Evolutionary conservation across 1,284 basidiomycete genomes (phyloP).

Genomic region (Neolentinus lepideus): DNA sequence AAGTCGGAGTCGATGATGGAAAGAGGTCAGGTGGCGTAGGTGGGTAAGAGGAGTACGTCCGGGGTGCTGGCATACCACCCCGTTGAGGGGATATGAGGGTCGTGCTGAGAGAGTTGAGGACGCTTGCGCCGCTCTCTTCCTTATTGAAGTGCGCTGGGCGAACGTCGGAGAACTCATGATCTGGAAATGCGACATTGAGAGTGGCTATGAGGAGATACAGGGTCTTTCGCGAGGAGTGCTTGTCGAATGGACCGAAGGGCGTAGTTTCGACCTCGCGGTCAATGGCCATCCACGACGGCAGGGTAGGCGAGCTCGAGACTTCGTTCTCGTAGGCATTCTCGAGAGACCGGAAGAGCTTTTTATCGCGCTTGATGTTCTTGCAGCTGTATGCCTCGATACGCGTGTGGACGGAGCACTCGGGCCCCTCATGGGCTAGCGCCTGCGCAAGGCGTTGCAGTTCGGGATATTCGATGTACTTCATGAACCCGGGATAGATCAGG

Average conservation of each 20-base stretch:
- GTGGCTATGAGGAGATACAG: slow-evolving; percentile 93
- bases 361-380: slow-evolving; percentile 96
- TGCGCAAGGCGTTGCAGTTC: slow-evolving; percentile 74
- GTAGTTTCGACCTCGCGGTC: slow-evolving; percentile 63
- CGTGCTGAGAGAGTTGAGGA: slow-evolving; percentile 76
- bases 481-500: slow-evolving; percentile 24
- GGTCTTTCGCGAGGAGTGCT: slow-evolving; percentile 77
- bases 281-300: slow-evolving; percentile 61
- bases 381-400: slow-evolving; percentile 97
- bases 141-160: slow-evolving; percentile 87
- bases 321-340: slow-evolving; percentile 83
- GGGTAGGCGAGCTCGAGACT: slow-evolving; percentile 59
- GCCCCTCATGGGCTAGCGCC: slow-evolving; percentile 79
- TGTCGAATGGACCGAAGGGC: slow-evolving; percentile 72
- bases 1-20: slow-evolving; percentile 62
- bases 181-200: slow-evolving; percentile 95
- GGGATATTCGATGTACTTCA: slow-evolving; percentile 92
- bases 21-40: slow-evolving; percentile 68
- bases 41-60: slow-evolving; percentile 77
- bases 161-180: slow-evolving; percentile 95
- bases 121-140: slow-evolving; percentile 70
- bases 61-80: slow-evolving; percentile 56
- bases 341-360: slow-evolving; percentile 91
- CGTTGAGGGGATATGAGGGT: slow-evolving; percentile 66
- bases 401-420: slow-evolving; percentile 88